Evolutionary conservation across 176 grass and related monocot species (phyloP).

Genomic region (Oryza meyeriana): DNA sequence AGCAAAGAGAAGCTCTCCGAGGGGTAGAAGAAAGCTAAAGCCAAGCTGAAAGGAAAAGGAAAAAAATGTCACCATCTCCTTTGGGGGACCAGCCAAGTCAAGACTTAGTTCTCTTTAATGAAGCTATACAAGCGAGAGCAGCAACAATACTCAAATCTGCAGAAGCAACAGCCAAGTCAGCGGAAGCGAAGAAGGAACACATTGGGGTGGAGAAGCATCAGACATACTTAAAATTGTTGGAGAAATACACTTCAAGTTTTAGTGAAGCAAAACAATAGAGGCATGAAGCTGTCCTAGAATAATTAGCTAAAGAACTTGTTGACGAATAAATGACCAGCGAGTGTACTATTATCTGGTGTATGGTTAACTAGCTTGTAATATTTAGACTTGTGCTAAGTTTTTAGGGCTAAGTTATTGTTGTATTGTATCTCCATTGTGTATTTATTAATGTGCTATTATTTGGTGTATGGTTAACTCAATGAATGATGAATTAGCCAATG

Average conservation of each 20-base stretch:
- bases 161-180: no score
- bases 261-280: background rate
- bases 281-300: background rate
- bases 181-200: background rate
- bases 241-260: background rate
- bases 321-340: no score
- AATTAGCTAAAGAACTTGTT: background rate
- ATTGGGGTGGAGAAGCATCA: background rate
- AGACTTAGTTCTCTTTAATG: background rate
- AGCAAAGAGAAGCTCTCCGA: background rate
- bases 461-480: no score
- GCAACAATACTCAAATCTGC: no score
- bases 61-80: background rate
- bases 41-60: background rate
- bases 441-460: no score
- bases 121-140: background rate
- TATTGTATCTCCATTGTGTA: no score
- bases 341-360: background rate
- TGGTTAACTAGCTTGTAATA: no score
- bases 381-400: no score
- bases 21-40: background rate
- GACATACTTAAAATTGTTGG: background rate
- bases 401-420: no score
- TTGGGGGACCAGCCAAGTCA: background rate
- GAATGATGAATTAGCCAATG: no score